Base-by-base conservation (phyloP, 2,329 filamentous ascomycete genomes). In the Exophiala oligosperma region DNA sequence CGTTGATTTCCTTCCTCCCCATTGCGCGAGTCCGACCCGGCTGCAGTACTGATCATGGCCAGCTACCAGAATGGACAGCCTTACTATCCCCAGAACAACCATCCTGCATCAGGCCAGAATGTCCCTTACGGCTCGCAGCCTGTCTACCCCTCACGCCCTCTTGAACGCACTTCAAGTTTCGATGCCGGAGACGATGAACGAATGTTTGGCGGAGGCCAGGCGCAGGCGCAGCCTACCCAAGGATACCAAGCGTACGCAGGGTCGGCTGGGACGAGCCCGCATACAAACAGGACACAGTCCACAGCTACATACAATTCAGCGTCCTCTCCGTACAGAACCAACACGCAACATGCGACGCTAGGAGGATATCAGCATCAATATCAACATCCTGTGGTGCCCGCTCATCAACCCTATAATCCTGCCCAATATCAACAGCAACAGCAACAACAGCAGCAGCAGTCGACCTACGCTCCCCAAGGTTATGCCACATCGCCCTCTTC, bases 121-220 rank as follows among this genome's bases (percentile, higher is more conserved):
- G 61, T 72, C 67, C 63, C 74, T 43, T 77, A 75, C 57, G 74
- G 57, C 73, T 53, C 58, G 24, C 60, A 61, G 32, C 52, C 63
- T 11, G 48, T 54, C 26, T 60, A 62, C 40, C 57, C 69, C 54
- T 72, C 74, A 50, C 71, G 72, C 58, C 68, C 74, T 46, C 71
- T 78, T 62, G 76, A 75, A 59, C 81, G 89, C 64, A 82, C 84
- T 64, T 82, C 84, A 49, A 93, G 88, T 77, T 92, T 90, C 77
- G 87, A 91, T 72, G 84, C 81, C 65, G 89, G 88, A 64, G 90
- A 94, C 72, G 89, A 93, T 71, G 77, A 80, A 49, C 74, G 77
- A 49, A 84, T 85, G 55, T 75, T 76, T 57, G 73, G 75, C 8
- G 65, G 66, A 44, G 65, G 65, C 29, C 64, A 68, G 47, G 65